These are phyloP conservation scores for Dalbergia cultrata DNA, from an alignment of 306 rosid genomes.

Conservation along the genomic window DNA sequence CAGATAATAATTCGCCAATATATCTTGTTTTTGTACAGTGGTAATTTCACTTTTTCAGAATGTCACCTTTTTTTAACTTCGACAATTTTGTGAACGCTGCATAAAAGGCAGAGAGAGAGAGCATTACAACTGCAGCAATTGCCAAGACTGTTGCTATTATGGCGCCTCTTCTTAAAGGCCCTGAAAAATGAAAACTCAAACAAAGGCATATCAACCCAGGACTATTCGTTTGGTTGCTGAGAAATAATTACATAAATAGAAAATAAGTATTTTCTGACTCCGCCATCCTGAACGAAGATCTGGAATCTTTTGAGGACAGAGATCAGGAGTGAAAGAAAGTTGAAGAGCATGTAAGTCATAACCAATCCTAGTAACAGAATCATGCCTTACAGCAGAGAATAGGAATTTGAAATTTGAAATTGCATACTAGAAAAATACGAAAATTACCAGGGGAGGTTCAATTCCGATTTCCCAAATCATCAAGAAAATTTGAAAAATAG, in stretches of 20 bases:
- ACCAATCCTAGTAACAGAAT: background rate
- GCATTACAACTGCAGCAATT: slow-evolving; percentile 63
- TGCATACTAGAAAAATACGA: background rate
- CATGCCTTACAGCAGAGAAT: background rate
- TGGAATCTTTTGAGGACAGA: background rate
- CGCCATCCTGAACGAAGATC: slow-evolving; percentile 13
- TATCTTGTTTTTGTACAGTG: background rate
- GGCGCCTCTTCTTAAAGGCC: slow-evolving; percentile 53
- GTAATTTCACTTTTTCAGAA: background rate
- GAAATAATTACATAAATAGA: slow-evolving; percentile 5
- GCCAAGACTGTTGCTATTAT: slow-evolving; percentile 64
- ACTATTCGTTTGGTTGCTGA: slow-evolving; percentile 32
- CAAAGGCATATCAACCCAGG: background rate
- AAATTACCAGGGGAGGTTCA: background rate
- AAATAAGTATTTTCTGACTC: background rate
- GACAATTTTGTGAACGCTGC: slow-evolving; percentile 57
- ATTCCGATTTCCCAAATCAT: background rate
- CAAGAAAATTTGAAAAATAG: background rate
- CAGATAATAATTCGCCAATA: background rate
- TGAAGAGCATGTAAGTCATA: background rate
- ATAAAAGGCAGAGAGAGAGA: slow-evolving; percentile 64
- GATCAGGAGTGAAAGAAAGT: background rate
- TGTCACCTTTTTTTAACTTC: slow-evolving; percentile 58
- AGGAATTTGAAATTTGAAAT: background rate
- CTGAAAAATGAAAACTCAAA: slow-evolving; percentile 49